Evolutionary conservation across 1,139 yeast genomes (phyloP).

Genomic region (Martiniozyma asiatica): DNA sequence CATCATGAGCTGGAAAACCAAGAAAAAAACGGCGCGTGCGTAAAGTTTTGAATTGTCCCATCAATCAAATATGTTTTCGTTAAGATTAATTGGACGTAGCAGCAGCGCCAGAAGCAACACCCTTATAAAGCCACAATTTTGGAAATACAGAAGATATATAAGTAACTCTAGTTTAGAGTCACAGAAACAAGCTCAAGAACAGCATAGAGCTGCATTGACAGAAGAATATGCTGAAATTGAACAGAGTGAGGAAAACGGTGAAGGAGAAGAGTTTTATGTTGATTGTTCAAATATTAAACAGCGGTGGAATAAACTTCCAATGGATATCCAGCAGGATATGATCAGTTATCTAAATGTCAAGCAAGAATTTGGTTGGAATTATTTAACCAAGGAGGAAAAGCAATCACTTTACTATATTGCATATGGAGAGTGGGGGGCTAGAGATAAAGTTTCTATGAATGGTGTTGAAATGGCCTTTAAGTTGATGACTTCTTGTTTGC

Average conservation of each 20-base stretch:
- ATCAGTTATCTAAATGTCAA: constrained; percentile 45
- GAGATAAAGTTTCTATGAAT: constrained; percentile 21
- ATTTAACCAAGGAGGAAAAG: constrained; percentile 41
- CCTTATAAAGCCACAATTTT: no score
- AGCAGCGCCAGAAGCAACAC: no score
- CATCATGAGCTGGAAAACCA: no score
- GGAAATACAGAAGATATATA: no score
- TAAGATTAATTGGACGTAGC: no score
- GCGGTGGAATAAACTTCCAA: constrained; percentile 46
- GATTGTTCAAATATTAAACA: constrained; percentile 31
- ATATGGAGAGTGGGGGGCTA: constrained; percentile 54
- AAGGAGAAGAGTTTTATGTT: constrained; percentile 21
- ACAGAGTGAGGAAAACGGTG: constrained; percentile 6
- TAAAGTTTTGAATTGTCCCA: no score
- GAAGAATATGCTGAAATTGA: constrained; percentile 2
- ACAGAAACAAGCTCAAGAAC: no score
- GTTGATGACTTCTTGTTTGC: constrained; percentile 19
- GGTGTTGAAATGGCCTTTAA: constrained; percentile 22
- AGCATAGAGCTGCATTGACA: not conserved
- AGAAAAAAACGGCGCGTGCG: no score
- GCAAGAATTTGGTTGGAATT: constrained; percentile 49
- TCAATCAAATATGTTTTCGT: no score
- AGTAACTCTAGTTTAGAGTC: no score
- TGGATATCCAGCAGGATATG: constrained; percentile 46
- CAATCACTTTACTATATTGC: constrained; percentile 47